These are phyloP conservation scores for Fragosphaeria purpurea DNA, from an alignment of 2,329 filamentous ascomycete genomes.

Conservation along the genomic window DNA sequence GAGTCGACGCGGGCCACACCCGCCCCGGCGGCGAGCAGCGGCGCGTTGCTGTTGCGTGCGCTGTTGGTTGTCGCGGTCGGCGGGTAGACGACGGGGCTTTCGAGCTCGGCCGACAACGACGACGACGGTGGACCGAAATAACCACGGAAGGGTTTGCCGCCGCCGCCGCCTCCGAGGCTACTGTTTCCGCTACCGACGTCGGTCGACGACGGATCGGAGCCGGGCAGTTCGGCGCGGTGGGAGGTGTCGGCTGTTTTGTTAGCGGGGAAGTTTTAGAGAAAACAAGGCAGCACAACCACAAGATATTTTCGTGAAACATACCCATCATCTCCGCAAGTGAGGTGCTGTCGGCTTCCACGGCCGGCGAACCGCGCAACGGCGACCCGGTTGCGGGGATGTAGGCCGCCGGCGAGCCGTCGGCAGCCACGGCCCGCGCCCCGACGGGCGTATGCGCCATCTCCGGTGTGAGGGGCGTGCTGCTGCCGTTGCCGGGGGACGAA, in stretches of 20 bases:
- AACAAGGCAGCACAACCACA: neutral
- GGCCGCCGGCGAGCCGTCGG: conserved; percentile 5
- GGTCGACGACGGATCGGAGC: conserved; percentile 29
- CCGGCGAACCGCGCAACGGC: neutral
- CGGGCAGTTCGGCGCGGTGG: conserved; percentile 33
- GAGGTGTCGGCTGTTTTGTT: conserved; percentile 29
- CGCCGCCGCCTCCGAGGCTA: conserved; percentile 10
- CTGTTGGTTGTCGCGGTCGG: conserved; percentile 19
- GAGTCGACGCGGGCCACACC: conserved; percentile 9
- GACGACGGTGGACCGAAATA: neutral
- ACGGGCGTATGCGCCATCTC: conserved; percentile 23
- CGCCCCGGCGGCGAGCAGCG: neutral
- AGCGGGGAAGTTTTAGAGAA: neutral
- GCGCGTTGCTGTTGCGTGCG: conserved; percentile 19
- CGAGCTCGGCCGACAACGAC: conserved; percentile 14
- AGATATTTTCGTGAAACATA: conserved; percentile 18
- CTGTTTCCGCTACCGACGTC: conserved; percentile 13
- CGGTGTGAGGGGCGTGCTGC: conserved; percentile 21
- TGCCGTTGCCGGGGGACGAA: neutral
- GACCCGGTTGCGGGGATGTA: neutral
- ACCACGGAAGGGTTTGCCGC: neutral
- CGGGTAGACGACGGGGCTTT: conserved; percentile 20
- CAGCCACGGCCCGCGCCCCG: conserved; percentile 7
- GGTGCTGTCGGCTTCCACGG: conserved; percentile 32
- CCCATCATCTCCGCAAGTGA: conserved; percentile 38